Evolutionary conservation across 257 asterid species (phyloP).

Genomic region (Solanum sejunctum): DNA sequence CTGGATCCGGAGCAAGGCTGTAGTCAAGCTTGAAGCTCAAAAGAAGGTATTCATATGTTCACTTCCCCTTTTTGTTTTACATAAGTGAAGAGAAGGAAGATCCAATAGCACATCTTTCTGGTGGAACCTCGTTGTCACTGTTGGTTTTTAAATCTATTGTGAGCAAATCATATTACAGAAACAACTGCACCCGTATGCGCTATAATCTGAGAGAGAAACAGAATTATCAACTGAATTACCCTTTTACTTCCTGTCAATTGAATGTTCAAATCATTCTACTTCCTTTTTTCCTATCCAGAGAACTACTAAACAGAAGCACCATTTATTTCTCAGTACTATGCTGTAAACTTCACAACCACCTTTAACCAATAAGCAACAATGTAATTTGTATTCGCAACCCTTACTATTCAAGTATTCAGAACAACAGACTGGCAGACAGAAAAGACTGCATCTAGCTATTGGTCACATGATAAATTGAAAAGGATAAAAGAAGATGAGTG

Average conservation of each 20-base stretch:
- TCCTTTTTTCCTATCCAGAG: neutral
- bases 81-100: neutral
- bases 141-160: neutral
- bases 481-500: neutral
- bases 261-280: neutral
- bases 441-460: neutral
- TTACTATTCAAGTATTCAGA: neutral
- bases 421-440: neutral
- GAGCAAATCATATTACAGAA: neutral
- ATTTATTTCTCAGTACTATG: neutral
- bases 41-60: neutral
- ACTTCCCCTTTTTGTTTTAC: neutral
- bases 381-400: neutral
- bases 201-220: neutral
- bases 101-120: neutral
- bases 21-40: neutral
- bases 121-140: neutral
- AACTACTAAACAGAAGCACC: neutral
- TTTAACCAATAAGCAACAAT: neutral
- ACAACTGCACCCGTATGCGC: neutral
- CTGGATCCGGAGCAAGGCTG: neutral
- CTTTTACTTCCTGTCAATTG: neutral
- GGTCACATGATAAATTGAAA: neutral
- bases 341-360: neutral
- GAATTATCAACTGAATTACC: neutral